phyloP scores from a whole-genome alignment of 2,329 filamentous ascomycete genomes.

The Clonostachys chloroleuca region DNA sequence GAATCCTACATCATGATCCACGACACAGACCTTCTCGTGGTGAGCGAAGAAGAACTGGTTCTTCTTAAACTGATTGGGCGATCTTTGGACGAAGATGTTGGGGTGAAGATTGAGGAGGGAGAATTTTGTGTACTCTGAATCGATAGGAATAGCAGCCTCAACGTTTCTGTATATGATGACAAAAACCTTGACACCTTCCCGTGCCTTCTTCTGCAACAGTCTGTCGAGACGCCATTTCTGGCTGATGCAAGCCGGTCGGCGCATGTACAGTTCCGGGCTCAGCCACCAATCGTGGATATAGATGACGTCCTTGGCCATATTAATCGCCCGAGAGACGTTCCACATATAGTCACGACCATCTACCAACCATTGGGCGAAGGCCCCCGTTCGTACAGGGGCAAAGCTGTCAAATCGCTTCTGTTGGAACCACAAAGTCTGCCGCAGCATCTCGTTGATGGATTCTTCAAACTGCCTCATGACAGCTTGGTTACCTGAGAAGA shows the following conservation, averaged over 20 bases:
- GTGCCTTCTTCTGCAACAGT: constrained; percentile 86
- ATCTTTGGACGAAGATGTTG: constrained; percentile 93
- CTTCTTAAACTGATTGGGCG: constrained; percentile 96
- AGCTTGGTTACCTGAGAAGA: constrained; percentile 86
- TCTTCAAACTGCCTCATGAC: constrained; percentile 90
- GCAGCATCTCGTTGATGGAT: constrained; percentile 82
- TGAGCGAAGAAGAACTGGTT: constrained; percentile 99
- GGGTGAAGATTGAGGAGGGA: constrained; percentile 91
- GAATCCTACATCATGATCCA: constrained; percentile 94
- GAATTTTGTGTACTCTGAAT: constrained; percentile 97
- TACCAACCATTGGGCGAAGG: constrained; percentile 94
- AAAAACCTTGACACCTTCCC: constrained; percentile 95
- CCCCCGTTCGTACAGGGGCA: constrained; percentile 79
- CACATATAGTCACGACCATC: constrained; percentile 99
- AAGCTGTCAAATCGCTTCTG: constrained; percentile 89
- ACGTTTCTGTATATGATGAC: constrained; percentile 98
- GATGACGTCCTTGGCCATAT: constrained; percentile 95
- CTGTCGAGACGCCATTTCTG: constrained; percentile 97
- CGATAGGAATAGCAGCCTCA: constrained; percentile 93
- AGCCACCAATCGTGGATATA: constrained; percentile 99
- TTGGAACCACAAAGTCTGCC: constrained; percentile 76
- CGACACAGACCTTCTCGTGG: constrained; percentile 95
- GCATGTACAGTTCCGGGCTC: constrained; percentile 92
- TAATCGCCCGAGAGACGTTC: constrained; percentile 95
- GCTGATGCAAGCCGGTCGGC: constrained; percentile 88